Evolutionary conservation across 2,329 filamentous ascomycete species (phyloP).

Genomic region (Fusarium oxysporum): DNA sequence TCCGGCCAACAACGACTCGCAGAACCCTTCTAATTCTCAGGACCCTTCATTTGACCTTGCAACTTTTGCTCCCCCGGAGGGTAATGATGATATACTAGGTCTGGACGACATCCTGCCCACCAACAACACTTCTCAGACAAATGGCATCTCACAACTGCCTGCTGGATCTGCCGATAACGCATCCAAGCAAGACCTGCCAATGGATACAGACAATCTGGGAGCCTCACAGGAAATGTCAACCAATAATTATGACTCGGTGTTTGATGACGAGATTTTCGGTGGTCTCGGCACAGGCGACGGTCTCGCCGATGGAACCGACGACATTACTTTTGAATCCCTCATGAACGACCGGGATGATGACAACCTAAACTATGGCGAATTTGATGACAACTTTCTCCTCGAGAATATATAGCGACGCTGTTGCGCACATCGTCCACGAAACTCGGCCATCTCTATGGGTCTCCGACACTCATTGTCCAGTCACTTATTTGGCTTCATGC

Average conservation of each 20-base stretch:
- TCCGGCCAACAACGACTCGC: constrained; percentile 51
- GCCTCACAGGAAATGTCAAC: constrained; percentile 31
- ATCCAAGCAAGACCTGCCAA: constrained; percentile 21
- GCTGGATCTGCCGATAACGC: constrained; percentile 18
- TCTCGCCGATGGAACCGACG: constrained; percentile 49
- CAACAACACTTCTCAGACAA: constrained; percentile 34
- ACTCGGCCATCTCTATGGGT: background rate
- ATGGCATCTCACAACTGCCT: constrained; percentile 11
- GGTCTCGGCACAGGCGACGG: constrained; percentile 54
- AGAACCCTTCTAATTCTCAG: constrained; percentile 40
- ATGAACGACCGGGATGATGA: constrained; percentile 55
- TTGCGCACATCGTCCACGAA: background rate
- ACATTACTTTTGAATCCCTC: constrained; percentile 63
- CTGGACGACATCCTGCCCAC: constrained; percentile 48
- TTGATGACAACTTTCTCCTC: constrained; percentile 60
- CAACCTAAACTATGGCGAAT: constrained; percentile 56
- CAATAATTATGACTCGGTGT: constrained; percentile 45
- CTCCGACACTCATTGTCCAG: background rate
- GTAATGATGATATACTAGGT: constrained; percentile 46
- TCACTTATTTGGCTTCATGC: background rate
- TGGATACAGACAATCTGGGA: constrained; percentile 13
- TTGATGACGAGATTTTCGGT: constrained; percentile 58
- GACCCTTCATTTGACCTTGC: constrained; percentile 60
- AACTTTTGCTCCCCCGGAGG: constrained; percentile 54
- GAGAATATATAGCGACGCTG: constrained; percentile 36